phyloP scores from a whole-genome alignment of 2,329 filamentous ascomycete genomes.

The Fusarium secorum region DNA sequence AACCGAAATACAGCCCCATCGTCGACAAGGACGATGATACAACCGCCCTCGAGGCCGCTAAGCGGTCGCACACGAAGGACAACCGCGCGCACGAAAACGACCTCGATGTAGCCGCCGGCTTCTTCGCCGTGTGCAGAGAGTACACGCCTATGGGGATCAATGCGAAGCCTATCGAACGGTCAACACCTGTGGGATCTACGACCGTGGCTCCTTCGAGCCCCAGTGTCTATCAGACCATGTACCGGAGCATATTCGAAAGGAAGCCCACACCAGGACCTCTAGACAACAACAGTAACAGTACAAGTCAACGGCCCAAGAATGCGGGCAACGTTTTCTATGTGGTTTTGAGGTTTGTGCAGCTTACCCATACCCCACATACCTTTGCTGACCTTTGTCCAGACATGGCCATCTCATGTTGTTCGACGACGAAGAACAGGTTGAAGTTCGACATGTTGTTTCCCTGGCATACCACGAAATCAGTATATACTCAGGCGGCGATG shows the following conservation, averaged over 20 bases:
- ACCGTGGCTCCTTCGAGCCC: slow-evolving; percentile 82
- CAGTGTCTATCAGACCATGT: slow-evolving; percentile 98
- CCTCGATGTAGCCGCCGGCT: slow-evolving; percentile 83
- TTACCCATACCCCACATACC: background rate
- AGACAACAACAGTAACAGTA: slow-evolving; percentile 56
- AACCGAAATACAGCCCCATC: slow-evolving; percentile 50
- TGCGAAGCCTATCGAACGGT: slow-evolving; percentile 88
- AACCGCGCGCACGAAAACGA: slow-evolving; percentile 65
- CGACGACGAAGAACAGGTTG: slow-evolving; percentile 92
- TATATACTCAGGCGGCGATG: slow-evolving; percentile 80
- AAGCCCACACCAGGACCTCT: slow-evolving; percentile 61
- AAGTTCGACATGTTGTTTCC: slow-evolving; percentile 95
- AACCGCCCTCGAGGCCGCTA: slow-evolving; percentile 67
- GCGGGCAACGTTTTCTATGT: slow-evolving; percentile 94
- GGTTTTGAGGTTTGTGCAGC: slow-evolving; percentile 68
- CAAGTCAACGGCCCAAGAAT: slow-evolving; percentile 64
- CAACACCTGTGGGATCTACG: slow-evolving; percentile 77
- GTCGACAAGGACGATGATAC: slow-evolving; percentile 71
- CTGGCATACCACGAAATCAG: slow-evolving; percentile 86
- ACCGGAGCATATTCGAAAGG: slow-evolving; percentile 92
- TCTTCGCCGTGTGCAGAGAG: slow-evolving; percentile 94
- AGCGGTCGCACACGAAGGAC: slow-evolving; percentile 66
- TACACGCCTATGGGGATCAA: slow-evolving; percentile 92
- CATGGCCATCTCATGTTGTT: slow-evolving; percentile 98
- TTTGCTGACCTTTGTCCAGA: slow-evolving; percentile 53